Conservation (phyloP, 1,139 yeast species). For the Hansenula sp. region DNA sequence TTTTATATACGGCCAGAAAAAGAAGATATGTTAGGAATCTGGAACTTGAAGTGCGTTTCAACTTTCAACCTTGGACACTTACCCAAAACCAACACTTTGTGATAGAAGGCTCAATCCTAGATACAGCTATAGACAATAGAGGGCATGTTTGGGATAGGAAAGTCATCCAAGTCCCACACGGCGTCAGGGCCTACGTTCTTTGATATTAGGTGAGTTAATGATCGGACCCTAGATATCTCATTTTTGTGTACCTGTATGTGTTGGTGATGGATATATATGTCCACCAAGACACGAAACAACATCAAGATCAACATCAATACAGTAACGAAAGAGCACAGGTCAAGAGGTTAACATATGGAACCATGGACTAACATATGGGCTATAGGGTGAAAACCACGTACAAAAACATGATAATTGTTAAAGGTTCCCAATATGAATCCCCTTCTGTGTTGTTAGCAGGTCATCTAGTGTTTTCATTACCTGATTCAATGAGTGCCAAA, state of each 20-base stretch:
- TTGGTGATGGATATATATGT: neutral
- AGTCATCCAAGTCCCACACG: conserved; percentile 8
- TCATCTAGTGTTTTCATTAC: conserved; percentile 49
- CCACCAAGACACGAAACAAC: neutral
- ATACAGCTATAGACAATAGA: neutral
- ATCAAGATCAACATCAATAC: no score
- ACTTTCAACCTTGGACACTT: no score
- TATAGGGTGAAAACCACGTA: conserved; percentile 43
- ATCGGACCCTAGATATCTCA: neutral
- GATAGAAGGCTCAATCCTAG: no score
- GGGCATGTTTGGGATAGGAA: conserved; percentile 14
- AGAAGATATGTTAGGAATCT: neutral
- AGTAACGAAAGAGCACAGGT: no score
- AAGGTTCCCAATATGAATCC: conserved; percentile 57
- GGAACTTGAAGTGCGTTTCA: neutral
- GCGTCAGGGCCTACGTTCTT: conserved; percentile 21
- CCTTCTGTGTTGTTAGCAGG: conserved; percentile 54
- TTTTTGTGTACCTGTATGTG: neutral
- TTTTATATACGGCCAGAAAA: no score
- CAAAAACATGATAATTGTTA: conserved; percentile 49
- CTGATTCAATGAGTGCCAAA: conserved; percentile 47
- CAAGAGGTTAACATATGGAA: neutral
- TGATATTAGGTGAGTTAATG: conserved; percentile 22
- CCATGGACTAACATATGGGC: conserved; percentile 1
- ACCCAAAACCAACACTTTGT: neutral